Evolutionary conservation across 805 yeast species (phyloP), one percentile per base, ranked within the genome.

Genomic region (Jamesozyma jinghongensis): DNA sequence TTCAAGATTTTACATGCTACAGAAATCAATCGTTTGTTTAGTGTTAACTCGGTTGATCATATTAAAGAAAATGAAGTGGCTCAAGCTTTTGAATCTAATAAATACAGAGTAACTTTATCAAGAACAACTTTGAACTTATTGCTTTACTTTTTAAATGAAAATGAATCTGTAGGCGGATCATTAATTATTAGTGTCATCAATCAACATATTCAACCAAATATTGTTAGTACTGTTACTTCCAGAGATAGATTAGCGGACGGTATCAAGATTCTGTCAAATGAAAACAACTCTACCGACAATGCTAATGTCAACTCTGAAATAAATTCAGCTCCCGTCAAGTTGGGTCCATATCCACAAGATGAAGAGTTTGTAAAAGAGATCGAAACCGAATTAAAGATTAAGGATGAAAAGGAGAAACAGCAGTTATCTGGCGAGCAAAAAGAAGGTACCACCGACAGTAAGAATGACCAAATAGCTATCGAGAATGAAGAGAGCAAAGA

Each of bases 121-220:
- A 79, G 84, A 47, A 87, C 96, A 1, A 77, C 94, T 4, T 71
- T 90, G 55, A 92, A 87, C 57, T 66, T 90, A 50, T 71, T 92
- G 48, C 68, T 92, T 40, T 85, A 85, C 57, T 90, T 87, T 51
- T 63, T 92, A 40, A 94, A 86, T 58, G 97, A 90, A 56, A 85
- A 87, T 58, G 97, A 87, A 61, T 81, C 82, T 8, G 79, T 80
- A 40, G 97, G 97, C 33, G 97, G 97, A 2, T 81, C 88, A 2
- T 74, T 90, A 30, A 69, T 90, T 40, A 85, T 92, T 36, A 70
- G 96, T 50, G 72, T 86, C 37, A 79, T 92, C 47, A 92, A 92
- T 65, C 88, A 86, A 63, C 78, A 85, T 59, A 70, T 92, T 51
- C 79, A 73, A 32, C 71, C 71, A 13, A 61, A 65, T 33, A 54